Conservation (phyloP, 139 green algal genomes). For the Coccomyxa sp. region DNA sequence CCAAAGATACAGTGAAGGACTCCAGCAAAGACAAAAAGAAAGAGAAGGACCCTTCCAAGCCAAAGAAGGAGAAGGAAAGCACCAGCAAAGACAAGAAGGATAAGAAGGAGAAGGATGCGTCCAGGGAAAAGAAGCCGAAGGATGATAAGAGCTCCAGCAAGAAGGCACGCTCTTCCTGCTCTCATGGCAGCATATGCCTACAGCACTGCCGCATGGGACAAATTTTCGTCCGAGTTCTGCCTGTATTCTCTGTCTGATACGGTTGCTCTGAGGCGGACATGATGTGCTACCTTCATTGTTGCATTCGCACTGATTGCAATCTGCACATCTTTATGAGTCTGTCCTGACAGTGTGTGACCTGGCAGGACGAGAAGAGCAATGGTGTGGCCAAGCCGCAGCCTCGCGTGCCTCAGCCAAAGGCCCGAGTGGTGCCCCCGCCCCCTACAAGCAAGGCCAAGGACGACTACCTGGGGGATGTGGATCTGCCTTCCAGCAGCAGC, state of each 20-base stretch:
- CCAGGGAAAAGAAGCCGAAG: slow-evolving; percentile 36
- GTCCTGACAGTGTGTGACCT: background rate
- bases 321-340: too few species aligned
- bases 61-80: slow-evolving; percentile 48
- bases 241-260: background rate
- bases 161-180: background rate
- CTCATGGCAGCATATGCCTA: too few species aligned
- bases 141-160: slow-evolving; percentile 10
- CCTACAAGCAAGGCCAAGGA: slow-evolving; percentile 18
- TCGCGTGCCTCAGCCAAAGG: background rate
- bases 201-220: too few species aligned
- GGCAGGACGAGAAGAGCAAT: background rate
- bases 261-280: background rate
- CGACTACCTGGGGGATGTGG: slow-evolving; percentile 87
- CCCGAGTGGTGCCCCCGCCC: background rate
- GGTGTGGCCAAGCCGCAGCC: background rate
- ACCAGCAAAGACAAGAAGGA: slow-evolving; percentile 29
- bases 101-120: slow-evolving; percentile 43
- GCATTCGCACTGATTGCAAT: background rate
- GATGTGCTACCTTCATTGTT: background rate
- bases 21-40: slow-evolving; percentile 48
- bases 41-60: slow-evolving; percentile 36
- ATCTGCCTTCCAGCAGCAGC: slow-evolving; percentile 78
- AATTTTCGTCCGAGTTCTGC: too few species aligned
- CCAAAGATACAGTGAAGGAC: slow-evolving; percentile 24